These are phyloP conservation scores for Ascochyta rabiei DNA, from an alignment of 2,329 filamentous ascomycete genomes.

Conservation along the genomic window DNA sequence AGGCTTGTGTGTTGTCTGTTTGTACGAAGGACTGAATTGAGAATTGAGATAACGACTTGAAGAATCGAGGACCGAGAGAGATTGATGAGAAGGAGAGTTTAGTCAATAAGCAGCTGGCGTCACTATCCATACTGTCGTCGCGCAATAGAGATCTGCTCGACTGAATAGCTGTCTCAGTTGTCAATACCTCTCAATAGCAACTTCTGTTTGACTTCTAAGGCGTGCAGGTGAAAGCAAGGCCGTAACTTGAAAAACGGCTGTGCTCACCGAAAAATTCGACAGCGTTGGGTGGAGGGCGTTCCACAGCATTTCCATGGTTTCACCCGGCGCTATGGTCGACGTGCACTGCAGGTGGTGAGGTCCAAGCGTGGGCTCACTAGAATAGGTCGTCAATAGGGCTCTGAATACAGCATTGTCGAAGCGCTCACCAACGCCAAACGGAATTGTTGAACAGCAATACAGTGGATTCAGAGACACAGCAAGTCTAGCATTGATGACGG, in stretches of 20 bases:
- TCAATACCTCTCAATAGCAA: constrained; percentile 36
- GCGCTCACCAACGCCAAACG: constrained; percentile 1
- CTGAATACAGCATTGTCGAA: constrained; percentile 7
- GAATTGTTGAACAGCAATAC: not conserved
- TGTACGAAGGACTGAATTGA: not conserved
- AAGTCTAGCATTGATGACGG: not conserved
- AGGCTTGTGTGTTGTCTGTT: not conserved
- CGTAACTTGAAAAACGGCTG: not conserved
- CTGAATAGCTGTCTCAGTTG: constrained; percentile 24
- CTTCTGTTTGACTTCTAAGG: constrained; percentile 15
- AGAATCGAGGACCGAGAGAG: not conserved
- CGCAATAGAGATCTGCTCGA: not conserved
- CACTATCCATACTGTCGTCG: not conserved
- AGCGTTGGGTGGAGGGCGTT: constrained; percentile 11
- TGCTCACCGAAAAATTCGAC: constrained; percentile 3
- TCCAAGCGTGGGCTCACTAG: not conserved
- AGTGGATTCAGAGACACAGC: not conserved
- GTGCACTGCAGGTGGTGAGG: not conserved
- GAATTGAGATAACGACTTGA: not conserved
- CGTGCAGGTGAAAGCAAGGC: constrained; percentile 22
- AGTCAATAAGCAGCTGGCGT: not conserved
- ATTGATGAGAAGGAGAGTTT: not conserved
- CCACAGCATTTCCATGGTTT: not conserved
- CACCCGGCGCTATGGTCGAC: constrained; percentile 6
- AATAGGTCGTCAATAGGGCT: constrained; percentile 10